Conservation (phyloP, 257 asterid species). For the Capsicum chinense region DNA sequence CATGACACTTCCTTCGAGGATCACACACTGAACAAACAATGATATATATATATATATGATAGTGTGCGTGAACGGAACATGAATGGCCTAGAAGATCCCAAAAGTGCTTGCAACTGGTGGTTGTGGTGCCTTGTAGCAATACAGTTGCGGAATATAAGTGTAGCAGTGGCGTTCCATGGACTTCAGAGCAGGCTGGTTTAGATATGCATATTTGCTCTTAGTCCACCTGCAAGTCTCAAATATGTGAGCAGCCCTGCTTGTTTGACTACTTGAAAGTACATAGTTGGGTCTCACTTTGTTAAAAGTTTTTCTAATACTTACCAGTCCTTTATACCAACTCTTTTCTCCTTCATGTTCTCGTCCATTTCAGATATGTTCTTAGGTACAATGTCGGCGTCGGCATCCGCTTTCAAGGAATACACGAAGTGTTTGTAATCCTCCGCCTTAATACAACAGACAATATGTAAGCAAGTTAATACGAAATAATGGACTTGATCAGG, state of each 20-base stretch:
- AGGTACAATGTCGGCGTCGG: neutral
- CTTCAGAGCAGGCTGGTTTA: constrained; percentile 54
- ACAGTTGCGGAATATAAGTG: constrained; percentile 39
- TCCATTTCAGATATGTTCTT: constrained; percentile 25
- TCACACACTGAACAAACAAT: constrained; percentile 16
- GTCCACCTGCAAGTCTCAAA: constrained; percentile 64
- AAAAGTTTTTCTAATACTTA: constrained; percentile 33
- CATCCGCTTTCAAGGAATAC: constrained; percentile 40
- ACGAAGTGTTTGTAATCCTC: constrained; percentile 45
- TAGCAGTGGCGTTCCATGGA: constrained; percentile 39
- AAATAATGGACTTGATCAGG: neutral
- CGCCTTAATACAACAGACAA: constrained; percentile 41
- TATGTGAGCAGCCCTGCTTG: too few species aligned
- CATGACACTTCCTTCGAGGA: constrained; percentile 14
- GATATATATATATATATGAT: neutral
- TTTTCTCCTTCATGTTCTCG: constrained; percentile 37
- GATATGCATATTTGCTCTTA: constrained; percentile 64
- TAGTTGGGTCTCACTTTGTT: neutral
- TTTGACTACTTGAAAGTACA: neutral
- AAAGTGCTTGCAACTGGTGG: constrained; percentile 33
- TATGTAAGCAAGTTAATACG: neutral
- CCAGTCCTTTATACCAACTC: constrained; percentile 64
- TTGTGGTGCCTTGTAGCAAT: constrained; percentile 36
- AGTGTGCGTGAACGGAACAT: neutral
- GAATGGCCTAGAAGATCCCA: constrained; percentile 30